phyloP scores from a whole-genome alignment of 1,284 basidiomycete species.

The Albatrellus sp. region DNA sequence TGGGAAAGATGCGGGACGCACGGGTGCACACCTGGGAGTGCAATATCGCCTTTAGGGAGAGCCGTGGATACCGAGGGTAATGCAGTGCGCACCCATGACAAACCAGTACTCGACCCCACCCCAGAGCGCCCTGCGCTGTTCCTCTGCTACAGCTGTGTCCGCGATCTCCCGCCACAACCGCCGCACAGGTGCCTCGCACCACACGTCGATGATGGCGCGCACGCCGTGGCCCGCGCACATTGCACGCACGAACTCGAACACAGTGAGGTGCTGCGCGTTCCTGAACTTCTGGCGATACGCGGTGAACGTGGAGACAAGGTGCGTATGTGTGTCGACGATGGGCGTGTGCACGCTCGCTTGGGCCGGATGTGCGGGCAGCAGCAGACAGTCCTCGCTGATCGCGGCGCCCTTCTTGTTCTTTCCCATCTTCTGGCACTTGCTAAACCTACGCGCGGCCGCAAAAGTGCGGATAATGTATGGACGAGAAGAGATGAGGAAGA shows the following conservation, averaged over 20 bases:
- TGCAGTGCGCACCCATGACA: constrained; percentile 46
- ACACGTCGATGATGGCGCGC: constrained; percentile 59
- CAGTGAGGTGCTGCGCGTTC: constrained; percentile 31
- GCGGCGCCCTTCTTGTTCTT: not conserved
- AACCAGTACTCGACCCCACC: constrained; percentile 62
- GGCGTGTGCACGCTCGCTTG: constrained; percentile 14
- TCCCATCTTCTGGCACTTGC: not conserved
- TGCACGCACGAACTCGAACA: constrained; percentile 54
- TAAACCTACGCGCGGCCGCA: not conserved
- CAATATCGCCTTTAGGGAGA: not conserved
- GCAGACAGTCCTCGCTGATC: not conserved
- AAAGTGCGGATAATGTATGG: too few relatives aligned
- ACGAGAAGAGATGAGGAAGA: too few relatives aligned
- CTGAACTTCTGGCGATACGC: constrained; percentile 49
- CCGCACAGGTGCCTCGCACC: constrained; percentile 66
- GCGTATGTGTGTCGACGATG: constrained; percentile 73
- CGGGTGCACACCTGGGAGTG: constrained; percentile 56
- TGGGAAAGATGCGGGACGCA: constrained; percentile 22
- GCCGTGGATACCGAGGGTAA: not conserved
- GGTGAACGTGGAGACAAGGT: constrained; percentile 58
- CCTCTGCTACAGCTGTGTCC: constrained; percentile 47
- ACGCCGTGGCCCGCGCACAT: constrained; percentile 32
- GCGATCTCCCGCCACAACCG: constrained; percentile 55
- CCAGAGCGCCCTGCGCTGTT: constrained; percentile 40
- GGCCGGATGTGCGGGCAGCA: too few relatives aligned